These are phyloP conservation scores for Onygenales sp. DNA, from an alignment of 2,329 filamentous ascomycete genomes.

Conservation along the genomic window DNA sequence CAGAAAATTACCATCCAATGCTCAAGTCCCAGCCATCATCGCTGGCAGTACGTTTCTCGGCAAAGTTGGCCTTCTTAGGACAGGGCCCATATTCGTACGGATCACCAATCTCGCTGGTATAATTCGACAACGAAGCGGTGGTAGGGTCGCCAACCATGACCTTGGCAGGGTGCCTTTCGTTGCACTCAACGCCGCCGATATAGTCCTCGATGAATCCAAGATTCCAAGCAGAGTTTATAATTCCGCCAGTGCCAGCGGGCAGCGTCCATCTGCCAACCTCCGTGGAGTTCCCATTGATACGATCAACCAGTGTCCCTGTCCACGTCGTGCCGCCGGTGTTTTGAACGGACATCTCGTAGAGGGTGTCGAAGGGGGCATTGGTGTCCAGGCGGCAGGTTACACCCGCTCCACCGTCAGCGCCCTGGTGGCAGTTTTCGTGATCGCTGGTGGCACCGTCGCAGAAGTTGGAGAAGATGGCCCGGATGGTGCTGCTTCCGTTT, in stretches of 20 bases:
- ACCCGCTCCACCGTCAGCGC: conserved; percentile 18
- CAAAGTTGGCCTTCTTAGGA: neutral
- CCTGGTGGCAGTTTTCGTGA: conserved; percentile 18
- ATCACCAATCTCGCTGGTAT: neutral
- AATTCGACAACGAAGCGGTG: no score
- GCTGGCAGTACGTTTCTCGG: no score
- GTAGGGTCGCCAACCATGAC: neutral
- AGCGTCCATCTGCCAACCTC: conserved; percentile 21
- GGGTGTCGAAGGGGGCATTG: conserved; percentile 11
- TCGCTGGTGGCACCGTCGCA: conserved; percentile 14
- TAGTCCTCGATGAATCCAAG: conserved; percentile 24
- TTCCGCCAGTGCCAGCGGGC: conserved; percentile 10
- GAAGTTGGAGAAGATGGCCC: conserved; percentile 26
- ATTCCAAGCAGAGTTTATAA: no score
- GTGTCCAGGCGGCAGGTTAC: conserved; percentile 15
- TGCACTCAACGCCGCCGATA: neutral
- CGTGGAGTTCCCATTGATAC: conserved; percentile 11
- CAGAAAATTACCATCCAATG: no score
- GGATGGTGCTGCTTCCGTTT: conserved; percentile 14
- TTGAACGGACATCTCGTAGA: conserved; percentile 14
- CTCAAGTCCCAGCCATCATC: no score
- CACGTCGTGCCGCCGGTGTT: conserved; percentile 17
- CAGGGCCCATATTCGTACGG: neutral
- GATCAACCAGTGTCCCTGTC: conserved; percentile 20
- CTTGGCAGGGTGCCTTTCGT: neutral